Evolutionary conservation across 164 flowering plant species (phyloP).

Genomic region (Chimonanthus praecox): DNA sequence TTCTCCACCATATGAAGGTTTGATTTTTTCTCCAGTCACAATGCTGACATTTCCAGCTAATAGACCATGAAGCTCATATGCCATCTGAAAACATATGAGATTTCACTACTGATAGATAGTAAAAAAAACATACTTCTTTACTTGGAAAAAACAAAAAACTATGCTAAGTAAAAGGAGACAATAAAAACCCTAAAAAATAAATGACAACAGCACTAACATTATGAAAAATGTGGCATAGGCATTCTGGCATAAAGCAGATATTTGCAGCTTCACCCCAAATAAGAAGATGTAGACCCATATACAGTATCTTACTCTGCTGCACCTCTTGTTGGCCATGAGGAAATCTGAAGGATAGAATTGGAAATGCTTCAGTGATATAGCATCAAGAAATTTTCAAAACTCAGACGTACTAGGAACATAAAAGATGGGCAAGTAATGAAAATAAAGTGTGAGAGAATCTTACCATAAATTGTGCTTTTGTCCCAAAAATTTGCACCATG

Average conservation of each 20-base stretch:
- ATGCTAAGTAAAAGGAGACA: not conserved
- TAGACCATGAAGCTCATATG: conserved; percentile 94
- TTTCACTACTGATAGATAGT: not conserved
- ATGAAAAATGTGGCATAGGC: conserved; percentile 92
- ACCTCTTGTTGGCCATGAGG: conserved; percentile 84
- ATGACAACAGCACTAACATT: conserved; percentile 49
- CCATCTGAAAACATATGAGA: conserved; percentile 60
- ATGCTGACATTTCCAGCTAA: conserved; percentile 97
- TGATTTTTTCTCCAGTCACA: conserved; percentile 92
- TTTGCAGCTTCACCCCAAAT: conserved; percentile 99
- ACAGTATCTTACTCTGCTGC: conserved; percentile 85
- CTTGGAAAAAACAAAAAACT: too few relatives aligned
- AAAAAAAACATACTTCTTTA: too few relatives aligned
- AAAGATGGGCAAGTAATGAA: not conserved
- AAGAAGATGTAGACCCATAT: conserved; percentile 95
- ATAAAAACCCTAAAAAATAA: not conserved
- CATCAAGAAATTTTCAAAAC: not conserved
- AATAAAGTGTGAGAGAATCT: not conserved
- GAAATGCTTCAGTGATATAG: not conserved
- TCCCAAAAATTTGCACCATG: conserved; percentile 97
- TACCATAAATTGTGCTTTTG: conserved; percentile 90
- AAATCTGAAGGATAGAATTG: conserved; percentile 38
- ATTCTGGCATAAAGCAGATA: conserved; percentile 97
- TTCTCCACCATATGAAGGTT: conserved; percentile 98
- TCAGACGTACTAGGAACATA: not conserved